These are phyloP conservation scores for Tinospora cordifolia DNA, from an alignment of 164 flowering plant genomes.

Conservation along the genomic window DNA sequence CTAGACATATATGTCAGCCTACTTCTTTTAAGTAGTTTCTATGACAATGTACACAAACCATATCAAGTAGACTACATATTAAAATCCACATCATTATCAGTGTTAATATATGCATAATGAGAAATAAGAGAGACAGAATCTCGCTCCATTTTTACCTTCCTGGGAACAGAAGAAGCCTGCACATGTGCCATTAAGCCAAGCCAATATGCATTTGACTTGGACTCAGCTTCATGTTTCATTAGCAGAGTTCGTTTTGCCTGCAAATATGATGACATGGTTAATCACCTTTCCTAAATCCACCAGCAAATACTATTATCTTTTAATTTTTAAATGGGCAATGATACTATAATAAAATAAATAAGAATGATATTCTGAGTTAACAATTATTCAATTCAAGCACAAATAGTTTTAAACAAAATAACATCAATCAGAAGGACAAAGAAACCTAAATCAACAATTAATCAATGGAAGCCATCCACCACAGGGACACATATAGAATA, in stretches of 20 bases:
- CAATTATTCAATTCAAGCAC: too few species aligned
- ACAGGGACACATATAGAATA: not conserved
- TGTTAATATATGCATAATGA: not conserved
- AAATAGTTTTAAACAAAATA: too few species aligned
- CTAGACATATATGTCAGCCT: not conserved
- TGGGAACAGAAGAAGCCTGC: slow-evolving; percentile 87
- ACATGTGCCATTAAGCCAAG: slow-evolving; percentile 88
- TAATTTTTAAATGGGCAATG: not conserved
- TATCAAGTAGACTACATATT: not conserved
- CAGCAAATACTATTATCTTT: not conserved
- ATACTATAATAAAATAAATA: not conserved
- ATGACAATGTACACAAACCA: not conserved
- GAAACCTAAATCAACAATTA: too few species aligned
- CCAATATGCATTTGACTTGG: slow-evolving; percentile 95
- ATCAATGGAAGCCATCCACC: not conserved
- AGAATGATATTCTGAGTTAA: too few species aligned
- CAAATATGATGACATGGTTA: slow-evolving; percentile 3
- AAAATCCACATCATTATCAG: not conserved
- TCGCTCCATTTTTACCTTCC: slow-evolving; percentile 50
- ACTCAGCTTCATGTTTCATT: slow-evolving; percentile 98
- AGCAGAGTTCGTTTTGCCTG: slow-evolving; percentile 89
- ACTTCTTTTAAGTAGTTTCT: too few species aligned
- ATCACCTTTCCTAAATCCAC: not conserved
- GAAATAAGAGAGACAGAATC: not conserved
- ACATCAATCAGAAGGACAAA: too few species aligned